Base-by-base conservation (phyloP, 75 land plant species). In the Adiantum capillusveneris region DNA sequence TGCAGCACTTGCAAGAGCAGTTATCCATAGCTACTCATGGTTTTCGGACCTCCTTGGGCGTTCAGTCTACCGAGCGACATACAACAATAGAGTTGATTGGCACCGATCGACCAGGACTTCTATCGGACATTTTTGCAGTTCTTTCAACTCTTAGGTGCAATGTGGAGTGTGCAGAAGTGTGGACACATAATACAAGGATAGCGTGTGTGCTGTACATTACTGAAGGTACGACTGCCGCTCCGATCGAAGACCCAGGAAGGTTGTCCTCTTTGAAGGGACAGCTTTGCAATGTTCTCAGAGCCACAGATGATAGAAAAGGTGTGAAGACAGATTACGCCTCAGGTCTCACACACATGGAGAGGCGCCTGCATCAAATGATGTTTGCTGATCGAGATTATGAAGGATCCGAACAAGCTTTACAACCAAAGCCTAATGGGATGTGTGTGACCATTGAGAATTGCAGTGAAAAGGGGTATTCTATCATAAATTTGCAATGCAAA, bases 311-410 rank as follows among this genome's bases (percentile, higher is more conserved):
- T 25, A 79, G 56, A 52, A 58, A 61, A 25, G 45, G 69, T 44
- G 85, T 84, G 22, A 84, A 71, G 24, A 81, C 82, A 13, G 83
- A 57, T 13, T 71, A 82, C 22, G 77, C 97, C 0, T n/a, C 66
- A 26, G 82, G 73, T 41, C 51, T 73, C 9, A 87, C 96, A 27
- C 88, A 95, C 46, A 78, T 78, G 1, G 84, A 84, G 29, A 70
- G 99, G 75, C 72, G 99, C 45, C 77, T 95, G 53, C 99, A 95
- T 70, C 96, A 95, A 49, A 75, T 95, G 78, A 77, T 95, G 97
- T 79, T 78, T 31, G 96, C 82, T 25, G 97, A 86, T 62, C 74
- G 84, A 12, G 96, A 93, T 60, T 93, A 75, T 61, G 96, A 89
- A 28, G 37, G 37, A 25, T 56, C 57, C 5, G 57, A 70, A 11